Base-by-base conservation (phyloP, 192 early-diverging fungal species). In the Funneliformis geosporum region DNA sequence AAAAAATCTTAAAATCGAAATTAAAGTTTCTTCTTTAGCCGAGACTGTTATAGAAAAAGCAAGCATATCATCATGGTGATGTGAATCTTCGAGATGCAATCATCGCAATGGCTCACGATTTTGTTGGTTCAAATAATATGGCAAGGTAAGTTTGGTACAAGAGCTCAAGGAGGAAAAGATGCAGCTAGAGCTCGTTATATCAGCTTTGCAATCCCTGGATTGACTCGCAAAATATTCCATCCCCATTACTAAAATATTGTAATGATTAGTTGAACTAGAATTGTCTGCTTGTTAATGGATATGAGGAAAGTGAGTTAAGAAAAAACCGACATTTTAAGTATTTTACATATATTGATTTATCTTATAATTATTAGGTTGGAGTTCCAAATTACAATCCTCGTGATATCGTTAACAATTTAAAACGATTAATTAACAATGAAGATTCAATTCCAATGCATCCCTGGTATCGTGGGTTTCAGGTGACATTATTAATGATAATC, bases 111-210 rank as follows among this genome's bases (percentile, higher is more conserved):
- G 98, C 98, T 0, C 95, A 98, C 83, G 93, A 96, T 83, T 98
- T 90, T 89, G 93, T 98, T 40, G 98, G 98, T 46, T 95, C 92
- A 85, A 98, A 98, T 87, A 99, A 99, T 84, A 85, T 50, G 75
- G 98, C 71, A 79, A 68, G 98, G 98, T 81, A 91, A 95, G 76
- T 99, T 99, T 80, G 98, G 98, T 77, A 97, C 95, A 38, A 88
- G 98, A 2, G 79, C 93, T 84, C 87, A 92, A 85, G 96, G 98
- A 69, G 97, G 97, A 43, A 96, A 98, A 83, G n/a, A n/a, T n/a
- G n/a, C n/a, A n/a, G n/a, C n/a, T 25, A 93, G 91, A 82, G 88
- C 97, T 85, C 96, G 97, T 96, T 99, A 99, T 87, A 95, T 99
- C 76, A 94, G 92, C 82, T 96, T 96, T 0, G 86, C 84, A 42